Evolutionary conservation across 2,329 filamentous ascomycete species (phyloP).

Genomic region (Alternaria brassicicola): DNA sequence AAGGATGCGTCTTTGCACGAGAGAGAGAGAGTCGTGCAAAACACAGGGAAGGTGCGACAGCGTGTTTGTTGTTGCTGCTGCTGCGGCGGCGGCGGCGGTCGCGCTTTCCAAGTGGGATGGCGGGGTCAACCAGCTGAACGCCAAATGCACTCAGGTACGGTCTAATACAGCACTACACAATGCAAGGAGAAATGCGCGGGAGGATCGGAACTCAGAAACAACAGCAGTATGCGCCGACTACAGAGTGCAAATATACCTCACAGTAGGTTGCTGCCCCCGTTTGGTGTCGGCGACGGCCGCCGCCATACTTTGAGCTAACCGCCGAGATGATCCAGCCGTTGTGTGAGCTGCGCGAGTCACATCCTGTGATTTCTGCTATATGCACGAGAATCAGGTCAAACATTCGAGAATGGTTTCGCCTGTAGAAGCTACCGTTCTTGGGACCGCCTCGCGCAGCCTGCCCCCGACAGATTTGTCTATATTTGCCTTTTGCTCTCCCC

Average conservation of each 20-base stretch:
- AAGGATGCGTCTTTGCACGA: background rate
- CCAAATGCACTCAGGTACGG: constrained; percentile 6
- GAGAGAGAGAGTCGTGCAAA: background rate
- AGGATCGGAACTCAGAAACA: background rate
- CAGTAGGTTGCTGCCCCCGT: constrained; percentile 10
- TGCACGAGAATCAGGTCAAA: constrained; percentile 20
- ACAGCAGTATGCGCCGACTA: constrained; percentile 3
- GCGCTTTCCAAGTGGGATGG: constrained; percentile 13
- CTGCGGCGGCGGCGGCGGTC: constrained; percentile 1
- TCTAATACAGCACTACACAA: background rate
- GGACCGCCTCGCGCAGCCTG: background rate
- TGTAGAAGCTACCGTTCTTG: background rate
- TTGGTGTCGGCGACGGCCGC: constrained; percentile 19
- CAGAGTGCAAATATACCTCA: constrained; percentile 17
- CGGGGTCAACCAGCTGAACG: constrained; percentile 11
- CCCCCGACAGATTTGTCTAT: background rate
- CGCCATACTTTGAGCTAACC: constrained; percentile 27
- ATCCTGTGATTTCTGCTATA: constrained; percentile 35
- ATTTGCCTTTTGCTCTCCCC: constrained; percentile 1
- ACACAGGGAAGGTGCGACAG: constrained; percentile 11
- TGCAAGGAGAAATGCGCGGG: background rate
- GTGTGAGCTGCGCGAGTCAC: constrained; percentile 31
- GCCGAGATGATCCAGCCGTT: constrained; percentile 31
- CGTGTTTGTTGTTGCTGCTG: constrained; percentile 4
- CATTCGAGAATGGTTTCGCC: constrained; percentile 19